Evolutionary conservation across 352 stramenopile genomes (phyloP).

Genomic region (Saprolegnia diclina): DNA sequence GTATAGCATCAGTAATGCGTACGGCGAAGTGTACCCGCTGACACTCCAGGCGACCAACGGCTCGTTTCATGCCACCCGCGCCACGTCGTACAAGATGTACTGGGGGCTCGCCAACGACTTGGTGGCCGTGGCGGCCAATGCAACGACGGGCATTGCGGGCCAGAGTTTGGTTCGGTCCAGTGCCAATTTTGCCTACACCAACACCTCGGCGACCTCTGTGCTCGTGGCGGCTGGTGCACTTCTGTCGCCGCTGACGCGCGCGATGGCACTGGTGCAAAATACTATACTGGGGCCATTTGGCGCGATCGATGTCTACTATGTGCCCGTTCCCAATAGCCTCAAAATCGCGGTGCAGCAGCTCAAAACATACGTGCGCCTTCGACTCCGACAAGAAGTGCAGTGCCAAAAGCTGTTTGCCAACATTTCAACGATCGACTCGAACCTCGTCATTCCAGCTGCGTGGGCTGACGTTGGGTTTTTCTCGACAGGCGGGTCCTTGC

Average conservation of each 20-base stretch:
- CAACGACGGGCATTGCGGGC: not conserved
- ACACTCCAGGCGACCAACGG: not conserved
- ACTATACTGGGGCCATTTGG: not conserved
- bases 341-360: not conserved
- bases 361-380: not conserved
- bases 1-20: constrained; percentile 5
- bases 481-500: not conserved
- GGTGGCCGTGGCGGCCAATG: not conserved
- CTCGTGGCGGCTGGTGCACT: not conserved
- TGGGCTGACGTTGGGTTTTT: not conserved
- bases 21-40: constrained; percentile 3
- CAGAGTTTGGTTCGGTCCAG: constrained; percentile 14
- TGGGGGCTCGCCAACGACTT: constrained; percentile 20
- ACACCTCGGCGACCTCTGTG: not conserved
- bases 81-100: constrained; percentile 22
- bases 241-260: not conserved
- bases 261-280: not conserved
- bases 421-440: not conserved
- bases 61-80: not conserved
- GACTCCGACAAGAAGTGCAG: not conserved
- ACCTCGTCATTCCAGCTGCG: not conserved
- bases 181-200: constrained; percentile 8
- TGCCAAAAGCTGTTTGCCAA: not conserved
- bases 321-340: not conserved
- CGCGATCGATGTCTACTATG: not conserved